Conservation (phyloP, 257 asterid species). For the Ilex aquifolium region DNA sequence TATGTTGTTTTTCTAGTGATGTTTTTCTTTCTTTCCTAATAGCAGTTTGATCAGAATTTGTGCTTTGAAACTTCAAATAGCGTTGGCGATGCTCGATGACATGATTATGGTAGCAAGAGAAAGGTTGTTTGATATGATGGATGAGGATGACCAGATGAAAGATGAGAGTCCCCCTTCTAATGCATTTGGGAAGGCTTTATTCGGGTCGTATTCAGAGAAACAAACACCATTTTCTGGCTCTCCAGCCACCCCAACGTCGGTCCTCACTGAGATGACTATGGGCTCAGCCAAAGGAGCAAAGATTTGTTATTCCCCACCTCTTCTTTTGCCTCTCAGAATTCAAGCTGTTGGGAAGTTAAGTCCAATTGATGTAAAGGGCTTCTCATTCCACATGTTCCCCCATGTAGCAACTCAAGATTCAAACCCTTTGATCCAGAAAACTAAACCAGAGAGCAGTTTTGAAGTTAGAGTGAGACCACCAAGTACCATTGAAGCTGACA, state of each 20-base stretch:
- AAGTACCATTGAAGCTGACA: conserved; percentile 13
- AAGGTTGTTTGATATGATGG: conserved; percentile 60
- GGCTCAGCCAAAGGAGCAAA: conserved; percentile 21
- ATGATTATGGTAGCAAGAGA: conserved; percentile 61
- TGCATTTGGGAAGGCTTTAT: conserved; percentile 43
- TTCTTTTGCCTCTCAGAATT: conserved; percentile 51
- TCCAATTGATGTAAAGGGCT: conserved; percentile 73
- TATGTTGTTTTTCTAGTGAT: conserved; percentile 5
- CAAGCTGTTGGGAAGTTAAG: conserved; percentile 65
- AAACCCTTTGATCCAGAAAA: conserved; percentile 21
- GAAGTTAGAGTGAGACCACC: conserved; percentile 16
- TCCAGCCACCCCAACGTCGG: conserved; percentile 89
- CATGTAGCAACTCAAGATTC: conserved; percentile 43
- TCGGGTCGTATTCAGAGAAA: conserved; percentile 41
- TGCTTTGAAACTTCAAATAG: conserved; percentile 21
- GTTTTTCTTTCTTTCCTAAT: not conserved
- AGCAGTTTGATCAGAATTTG: not conserved
- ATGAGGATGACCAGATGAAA: conserved; percentile 51
- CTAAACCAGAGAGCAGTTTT: conserved; percentile 16
- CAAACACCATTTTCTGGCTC: conserved; percentile 37
- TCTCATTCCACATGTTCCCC: conserved; percentile 70
- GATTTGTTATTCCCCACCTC: conserved; percentile 45
- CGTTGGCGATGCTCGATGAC: conserved; percentile 61
- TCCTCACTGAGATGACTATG: conserved; percentile 46
- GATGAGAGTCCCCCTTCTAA: conserved; percentile 33